These are phyloP conservation scores for Insectozyma bohioensis DNA, from an alignment of 1,139 yeast genomes.

Conservation along the genomic window DNA sequence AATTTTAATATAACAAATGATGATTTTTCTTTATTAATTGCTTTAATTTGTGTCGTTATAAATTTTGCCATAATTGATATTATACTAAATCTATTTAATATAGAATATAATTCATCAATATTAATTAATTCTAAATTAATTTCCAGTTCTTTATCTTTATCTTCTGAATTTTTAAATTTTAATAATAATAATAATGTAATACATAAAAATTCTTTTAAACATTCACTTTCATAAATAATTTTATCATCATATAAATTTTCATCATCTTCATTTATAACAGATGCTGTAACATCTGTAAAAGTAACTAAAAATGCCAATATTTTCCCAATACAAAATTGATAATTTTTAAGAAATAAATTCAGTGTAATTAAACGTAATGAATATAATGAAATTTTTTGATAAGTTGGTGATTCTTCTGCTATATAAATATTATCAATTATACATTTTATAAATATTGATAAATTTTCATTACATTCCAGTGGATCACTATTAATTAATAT, in stretches of 20 bases:
- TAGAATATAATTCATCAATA: slow-evolving; percentile 22
- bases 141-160: slow-evolving; percentile 15
- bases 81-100: slow-evolving; percentile 40
- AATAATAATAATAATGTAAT: slow-evolving; percentile 34
- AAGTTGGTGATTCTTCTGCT: slow-evolving; percentile 11
- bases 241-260: slow-evolving; percentile 10
- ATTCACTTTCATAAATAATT: slow-evolving; percentile 22
- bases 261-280: slow-evolving; percentile 5
- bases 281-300: slow-evolving; percentile 24
- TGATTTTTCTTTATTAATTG: slow-evolving; percentile 19
- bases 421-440: slow-evolving; percentile 31
- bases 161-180: slow-evolving; percentile 31
- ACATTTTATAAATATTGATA: slow-evolving; percentile 35
- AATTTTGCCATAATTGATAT: slow-evolving; percentile 48
- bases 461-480: slow-evolving; percentile 40
- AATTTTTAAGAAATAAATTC: slow-evolving; percentile 42
- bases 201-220: slow-evolving; percentile 38
- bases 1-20: slow-evolving; percentile 39
- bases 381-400: slow-evolving; percentile 27
- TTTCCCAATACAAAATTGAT: slow-evolving; percentile 40
- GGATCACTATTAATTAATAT: slow-evolving; percentile 41
- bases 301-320: slow-evolving; percentile 34
- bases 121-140: slow-evolving; percentile 15
- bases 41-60: slow-evolving; percentile 30
- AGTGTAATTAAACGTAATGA: slow-evolving; percentile 39